Evolutionary conservation across 257 asterid genomes (phyloP).

Genomic region (Lavandula angustifolia): DNA sequence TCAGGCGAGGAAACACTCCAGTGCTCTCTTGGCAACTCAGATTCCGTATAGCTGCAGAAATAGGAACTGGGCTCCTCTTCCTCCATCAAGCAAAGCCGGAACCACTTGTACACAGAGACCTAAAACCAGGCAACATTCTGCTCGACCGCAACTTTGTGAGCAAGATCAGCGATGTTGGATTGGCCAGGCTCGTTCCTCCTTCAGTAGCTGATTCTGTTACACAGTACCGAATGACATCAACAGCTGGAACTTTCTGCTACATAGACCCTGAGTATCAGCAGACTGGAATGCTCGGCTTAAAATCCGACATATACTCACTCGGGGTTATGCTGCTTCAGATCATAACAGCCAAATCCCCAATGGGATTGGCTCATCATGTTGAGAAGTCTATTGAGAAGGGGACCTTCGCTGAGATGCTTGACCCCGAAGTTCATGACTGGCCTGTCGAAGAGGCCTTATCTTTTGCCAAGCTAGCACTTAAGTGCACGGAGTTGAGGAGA

Average conservation of each 20-base stretch:
- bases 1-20: constrained; percentile 62
- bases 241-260: constrained; percentile 95
- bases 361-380: constrained; percentile 86
- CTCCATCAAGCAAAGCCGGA: constrained; percentile 96
- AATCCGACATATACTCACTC: constrained; percentile 82
- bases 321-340: constrained; percentile 87
- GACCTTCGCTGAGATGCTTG: constrained; percentile 70
- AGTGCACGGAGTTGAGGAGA: constrained; percentile 73
- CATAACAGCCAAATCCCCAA: constrained; percentile 78
- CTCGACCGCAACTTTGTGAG: constrained; percentile 86
- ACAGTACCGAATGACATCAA: constrained; percentile 87
- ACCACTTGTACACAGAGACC: constrained; percentile 88
- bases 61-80: constrained; percentile 82
- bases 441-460: constrained; percentile 69
- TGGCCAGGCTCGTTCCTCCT: constrained; percentile 94
- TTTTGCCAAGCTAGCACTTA: constrained; percentile 73
- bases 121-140: constrained; percentile 82
- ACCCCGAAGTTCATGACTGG: constrained; percentile 75
- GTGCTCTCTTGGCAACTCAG: constrained; percentile 82
- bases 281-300: constrained; percentile 86
- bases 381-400: constrained; percentile 82
- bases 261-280: constrained; percentile 94
- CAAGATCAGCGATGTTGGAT: constrained; percentile 91
- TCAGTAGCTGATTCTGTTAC: constrained; percentile 85
- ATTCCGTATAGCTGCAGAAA: constrained; percentile 87